Evolutionary conservation across 2,329 filamentous ascomycete genomes (phyloP), one percentile per base, ranked within the genome.

Genomic region (Arthrobotrys musiformis): DNA sequence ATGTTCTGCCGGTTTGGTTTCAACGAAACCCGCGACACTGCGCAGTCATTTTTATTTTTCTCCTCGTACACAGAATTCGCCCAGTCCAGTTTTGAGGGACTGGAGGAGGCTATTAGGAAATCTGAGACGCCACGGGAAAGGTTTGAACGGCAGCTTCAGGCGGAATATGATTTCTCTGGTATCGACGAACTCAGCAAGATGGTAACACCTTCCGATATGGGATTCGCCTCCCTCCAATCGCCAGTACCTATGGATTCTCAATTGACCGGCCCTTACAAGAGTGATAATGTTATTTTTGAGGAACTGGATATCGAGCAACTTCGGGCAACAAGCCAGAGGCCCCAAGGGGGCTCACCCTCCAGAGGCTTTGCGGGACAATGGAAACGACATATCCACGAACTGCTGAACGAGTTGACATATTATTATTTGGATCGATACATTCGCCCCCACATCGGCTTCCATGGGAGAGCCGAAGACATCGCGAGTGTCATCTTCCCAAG

Each of bases 1-100:
- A 69, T 76, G 70, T 76, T 77, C 66, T 44, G 66, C 26, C 66
- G 72, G 0, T 77, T 76, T 46, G 56, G 72, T 24, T 70, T 76
- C 46, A 22, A 77, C 28, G 46, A 48, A 1, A 37, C 26, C 5
- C 56, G 35, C 15, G 33, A 15, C 28, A 66, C 66, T 4, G 58
- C 66, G 2, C 70, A 66, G 19, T 70, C 58, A 0, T 63, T 70
- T 24, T 24, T 70, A n/a, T 70, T 70, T 26, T 70, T 63, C 30
- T 56, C 68, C n/a, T 11, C 54, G 1, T n/a, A 54, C 22, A 70
- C 68, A 1, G 56, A 30, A 1, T 70, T 70, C 28, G 56, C 68
- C n/a, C 22, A n/a, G 13, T 22, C 44, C 11, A 30, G n/a, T 9
- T 64, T 70, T 17, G 26, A 35, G 24, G 68, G 58, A 8, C 33